Base-by-base conservation (phyloP, 352 stramenopile genomes). In the Globisporangium viniferum region DNA sequence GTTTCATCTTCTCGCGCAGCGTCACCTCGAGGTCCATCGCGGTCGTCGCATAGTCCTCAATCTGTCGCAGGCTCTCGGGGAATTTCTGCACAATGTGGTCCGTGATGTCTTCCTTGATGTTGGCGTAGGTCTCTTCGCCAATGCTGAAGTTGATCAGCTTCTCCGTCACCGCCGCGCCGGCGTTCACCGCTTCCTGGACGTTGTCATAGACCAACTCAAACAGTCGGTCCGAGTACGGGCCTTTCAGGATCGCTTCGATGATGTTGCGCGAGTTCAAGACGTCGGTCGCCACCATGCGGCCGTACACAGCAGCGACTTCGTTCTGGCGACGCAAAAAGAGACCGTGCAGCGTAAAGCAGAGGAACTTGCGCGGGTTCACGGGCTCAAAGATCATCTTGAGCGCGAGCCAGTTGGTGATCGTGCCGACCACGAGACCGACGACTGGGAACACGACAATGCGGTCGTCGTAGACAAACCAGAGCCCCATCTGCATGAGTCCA, bases 391-490 rank as follows among this genome's bases (percentile, higher is more conserved):
- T 97, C 82, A 97, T 94, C 69, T 97, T 95, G 33, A 98, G 73
- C 59, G 92, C 93, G 36, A 99, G 80, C 92, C 93, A 99, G 73
- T 99, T 99, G n/a, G 97, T 99, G 36, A 98, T 90, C 12, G 97
- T 92, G 14, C 97, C 97, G 7, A 99, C 97, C 46, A 99, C 89
- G 18, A 97, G 76, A 24, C 97, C 97, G n/a, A 97, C 81, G 20
- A 97, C 91, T 1, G 93, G 93, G 60, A 98, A 96, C 9, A 93
- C 83, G 14, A 96, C 84, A 62, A 95, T 91, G 15, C 76, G 84
- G 62, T 92, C 84, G 39, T 79, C 78, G 68, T 91, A 91, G 31
- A 91, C 79, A 58, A 94, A 98, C 85, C 86, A 97, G 49, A 97
- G 74, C 0, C 82, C 78, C 90, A 97, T 95, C 68, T 96, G 89